phyloP scores from a whole-genome alignment of 179 eudicot species.

The Silene vulgaris region DNA sequence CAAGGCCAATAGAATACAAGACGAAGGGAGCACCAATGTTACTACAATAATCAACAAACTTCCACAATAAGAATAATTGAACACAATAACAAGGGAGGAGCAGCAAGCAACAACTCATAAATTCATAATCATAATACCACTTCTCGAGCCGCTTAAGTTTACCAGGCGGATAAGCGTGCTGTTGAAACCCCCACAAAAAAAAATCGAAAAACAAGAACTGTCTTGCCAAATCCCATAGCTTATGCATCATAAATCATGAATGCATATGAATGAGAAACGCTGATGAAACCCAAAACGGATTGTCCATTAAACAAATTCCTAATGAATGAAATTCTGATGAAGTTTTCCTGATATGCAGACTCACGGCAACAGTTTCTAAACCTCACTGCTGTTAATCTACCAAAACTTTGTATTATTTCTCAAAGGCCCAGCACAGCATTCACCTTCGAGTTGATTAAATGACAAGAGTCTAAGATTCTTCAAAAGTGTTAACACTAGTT shows the following conservation, averaged over 20 bases:
- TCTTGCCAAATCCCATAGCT: no score
- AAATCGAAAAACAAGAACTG: no score
- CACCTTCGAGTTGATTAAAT: background rate
- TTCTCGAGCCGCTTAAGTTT: conserved; percentile 69
- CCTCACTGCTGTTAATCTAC: background rate
- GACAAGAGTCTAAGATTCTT: background rate
- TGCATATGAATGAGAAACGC: background rate
- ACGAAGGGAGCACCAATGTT: no score
- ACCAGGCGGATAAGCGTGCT: conserved; percentile 79
- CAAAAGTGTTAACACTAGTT: background rate
- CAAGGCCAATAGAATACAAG: no score
- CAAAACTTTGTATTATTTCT: background rate
- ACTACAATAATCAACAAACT: no score
- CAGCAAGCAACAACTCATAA: conserved; percentile 36
- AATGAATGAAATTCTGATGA: background rate
- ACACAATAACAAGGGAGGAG: background rate
- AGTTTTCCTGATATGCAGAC: background rate
- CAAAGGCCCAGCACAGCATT: background rate
- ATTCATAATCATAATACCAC: conserved; percentile 87
- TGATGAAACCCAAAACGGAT: background rate
- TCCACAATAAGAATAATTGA: no score
- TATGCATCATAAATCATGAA: background rate
- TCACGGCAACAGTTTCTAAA: background rate
- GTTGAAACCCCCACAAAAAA: conserved; percentile 19
- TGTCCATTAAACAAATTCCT: background rate